Evolutionary conservation across 352 stramenopile species (phyloP), one percentile per base, ranked within the genome.

Genomic region (Lagenidium sp.): DNA sequence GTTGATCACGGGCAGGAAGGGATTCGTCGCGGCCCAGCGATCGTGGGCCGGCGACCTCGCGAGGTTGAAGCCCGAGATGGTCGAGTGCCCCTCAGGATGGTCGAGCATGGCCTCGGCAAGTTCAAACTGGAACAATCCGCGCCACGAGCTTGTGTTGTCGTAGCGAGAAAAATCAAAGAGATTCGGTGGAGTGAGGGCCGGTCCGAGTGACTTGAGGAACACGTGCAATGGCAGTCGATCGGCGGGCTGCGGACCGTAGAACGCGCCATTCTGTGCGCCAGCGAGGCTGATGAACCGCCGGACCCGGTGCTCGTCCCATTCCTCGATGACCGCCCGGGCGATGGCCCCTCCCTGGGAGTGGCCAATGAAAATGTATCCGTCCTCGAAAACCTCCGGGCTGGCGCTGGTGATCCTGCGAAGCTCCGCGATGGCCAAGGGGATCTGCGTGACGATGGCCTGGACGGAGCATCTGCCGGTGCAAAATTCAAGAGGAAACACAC

Each of bases 281-380:
- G 63, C 66, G n/a, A 78, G 44, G 44, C 59, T 67, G 20, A 78
- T 55, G 24, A 75, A 37, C 35, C 37, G 42, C 24, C 60, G 40
- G 28, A 78, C 57, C 5, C 59, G 57, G 52, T 78, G 66, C 38
- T 75, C 66, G 39, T 78, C 51, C 60, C 73, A 74, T 25, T 75
- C 60, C 36, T 78, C 66, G 15, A 72, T 40, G 6, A 78, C 63
- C 6, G 53, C 58, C 7, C 63, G 63, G 0, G 57, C 57, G 20
- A 75, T 38, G 1, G 47, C 38, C 1, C 60, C 63, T 2, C 63
- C 66, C 11, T 73, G 63, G 6, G 60, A 75, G 36, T 79, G 61
- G 1, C 50, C 60, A 6, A 79, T 52, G 28, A 78, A 72, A 19
- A 64, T 28, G 38, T 78, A 78, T 20, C 66, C 66, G 7, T 63